These are phyloP conservation scores for Citrullus mucosospermus DNA, from an alignment of 306 rosid genomes.

Conservation along the genomic window DNA sequence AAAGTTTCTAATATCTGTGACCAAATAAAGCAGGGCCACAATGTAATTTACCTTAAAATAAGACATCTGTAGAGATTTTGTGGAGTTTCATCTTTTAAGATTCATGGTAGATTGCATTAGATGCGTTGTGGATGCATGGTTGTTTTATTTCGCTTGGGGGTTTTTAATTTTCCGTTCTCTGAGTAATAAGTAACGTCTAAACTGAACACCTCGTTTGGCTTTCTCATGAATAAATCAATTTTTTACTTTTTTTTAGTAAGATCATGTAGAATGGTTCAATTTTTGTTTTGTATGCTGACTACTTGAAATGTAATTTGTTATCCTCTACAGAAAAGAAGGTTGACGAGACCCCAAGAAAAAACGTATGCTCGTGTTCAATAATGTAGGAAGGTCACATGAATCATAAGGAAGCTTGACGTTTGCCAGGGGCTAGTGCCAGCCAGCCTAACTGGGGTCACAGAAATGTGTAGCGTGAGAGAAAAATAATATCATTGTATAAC, in stretches of 20 bases:
- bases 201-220: background rate
- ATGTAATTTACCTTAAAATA: background rate
- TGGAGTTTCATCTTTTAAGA: background rate
- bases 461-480: constrained; percentile 19
- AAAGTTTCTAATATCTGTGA: background rate
- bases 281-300: background rate
- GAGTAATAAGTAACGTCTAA: background rate
- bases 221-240: background rate
- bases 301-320: constrained; percentile 11
- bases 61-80: background rate
- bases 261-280: background rate
- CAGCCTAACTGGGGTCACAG: constrained; percentile 22
- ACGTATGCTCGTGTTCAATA: constrained; percentile 63
- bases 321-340: constrained; percentile 59
- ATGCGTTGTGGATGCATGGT: background rate
- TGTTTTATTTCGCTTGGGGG: background rate
- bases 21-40: background rate
- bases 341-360: constrained; percentile 58
- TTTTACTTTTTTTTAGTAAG: background rate
- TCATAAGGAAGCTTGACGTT: constrained; percentile 16
- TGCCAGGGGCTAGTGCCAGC: constrained; percentile 20
- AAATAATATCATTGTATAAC: constrained; percentile 26
- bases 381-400: constrained; percentile 29
- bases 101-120: background rate
- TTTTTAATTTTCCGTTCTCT: background rate